phyloP scores from a whole-genome alignment of 176 grass and related monocot species.

The Puya raimondii region DNA sequence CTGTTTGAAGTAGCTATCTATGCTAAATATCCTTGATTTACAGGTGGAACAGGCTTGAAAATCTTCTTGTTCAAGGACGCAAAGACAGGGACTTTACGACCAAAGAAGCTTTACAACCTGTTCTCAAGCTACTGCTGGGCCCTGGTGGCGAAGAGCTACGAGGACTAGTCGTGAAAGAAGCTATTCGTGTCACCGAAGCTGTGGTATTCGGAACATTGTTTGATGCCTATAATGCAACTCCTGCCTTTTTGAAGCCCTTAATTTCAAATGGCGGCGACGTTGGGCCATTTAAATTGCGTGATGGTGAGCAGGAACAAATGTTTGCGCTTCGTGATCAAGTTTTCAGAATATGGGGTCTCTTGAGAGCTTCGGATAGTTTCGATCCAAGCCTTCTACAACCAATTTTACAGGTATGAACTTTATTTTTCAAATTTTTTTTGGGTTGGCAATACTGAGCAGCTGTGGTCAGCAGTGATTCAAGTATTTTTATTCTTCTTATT shows the following conservation, averaged over 20 bases:
- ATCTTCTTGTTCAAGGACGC: conserved; percentile 89
- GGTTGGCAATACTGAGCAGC: conserved; percentile 1
- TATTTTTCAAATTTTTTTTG: neutral
- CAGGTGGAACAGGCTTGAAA: conserved; percentile 99
- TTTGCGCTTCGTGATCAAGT: conserved; percentile 71
- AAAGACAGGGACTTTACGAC: conserved; percentile 86
- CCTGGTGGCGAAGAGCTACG: conserved; percentile 76
- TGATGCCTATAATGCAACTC: conserved; percentile 61
- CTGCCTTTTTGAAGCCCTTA: conserved; percentile 64
- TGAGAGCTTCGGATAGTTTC: conserved; percentile 82
- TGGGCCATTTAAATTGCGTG: conserved; percentile 64
- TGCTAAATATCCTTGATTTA: conserved; percentile 19
- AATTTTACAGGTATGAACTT: conserved; percentile 61
- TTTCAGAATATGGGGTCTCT: conserved; percentile 70
- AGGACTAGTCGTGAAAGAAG: conserved; percentile 79
- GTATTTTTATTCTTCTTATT: neutral
- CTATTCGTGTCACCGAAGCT: conserved; percentile 79
- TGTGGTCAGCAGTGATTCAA: conserved; percentile 1
- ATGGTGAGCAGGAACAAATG: conserved; percentile 54
- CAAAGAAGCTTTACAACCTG: conserved; percentile 90
- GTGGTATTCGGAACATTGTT: conserved; percentile 59
- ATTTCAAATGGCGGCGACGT: conserved; percentile 46
- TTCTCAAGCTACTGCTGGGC: conserved; percentile 74
- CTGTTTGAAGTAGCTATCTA: neutral
- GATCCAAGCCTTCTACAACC: conserved; percentile 90